Base-by-base conservation (phyloP, 768 basidiomycete genomes). In the Scleroderma citrinum region DNA sequence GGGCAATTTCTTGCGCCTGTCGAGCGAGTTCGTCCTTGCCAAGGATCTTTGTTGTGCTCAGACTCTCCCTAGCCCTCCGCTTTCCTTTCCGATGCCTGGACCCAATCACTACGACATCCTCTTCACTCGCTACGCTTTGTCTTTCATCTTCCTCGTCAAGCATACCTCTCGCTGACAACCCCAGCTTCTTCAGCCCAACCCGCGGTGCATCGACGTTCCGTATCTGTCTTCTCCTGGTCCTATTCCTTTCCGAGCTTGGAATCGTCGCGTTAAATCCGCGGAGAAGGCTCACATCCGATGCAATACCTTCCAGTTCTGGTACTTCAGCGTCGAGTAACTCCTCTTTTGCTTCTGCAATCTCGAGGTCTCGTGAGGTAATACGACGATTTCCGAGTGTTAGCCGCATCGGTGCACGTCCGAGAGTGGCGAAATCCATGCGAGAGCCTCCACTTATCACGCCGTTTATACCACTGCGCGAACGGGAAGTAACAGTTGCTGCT, bases 231-330 rank as follows among this genome's bases (percentile, higher is more conserved):
- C 93, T 69, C 51, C 92, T 74, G 13, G 80, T 73, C 53, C 87
- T 83, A 47, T 89, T 77, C 61, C 82, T 78, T 56, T 92, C 87
- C 34, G 93, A 81, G 61, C 87, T 88, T 12, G 95, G 95, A 37
- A 96, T 87, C 2, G 95, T 97, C 16, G 95, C 95, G 59, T 90
- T 87, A 68, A 97, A 98, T 0, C 95, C 95, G 39, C 86, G 81
- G 36, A 96, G 70, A 30, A 98, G 74, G 58, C 88, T 90, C 44
- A 93, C 83, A 58, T 81, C 78, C 14, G 77, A 75, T 5, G 85
- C 84, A 26, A 85, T 74, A 34, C 82, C 85, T 13, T 80, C 79
- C 14, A 79, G 78, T 56, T 90, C 87, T 2, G 89, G 89, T 2
- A 92, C 77, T 29, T 86, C 82, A 5, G 73, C 75, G 14, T 73